Evolutionary conservation across 2,329 filamentous ascomycete species (phyloP), one percentile per base, ranked within the genome.

Genomic region (Pseudocercospora pini-densiflorae): DNA sequence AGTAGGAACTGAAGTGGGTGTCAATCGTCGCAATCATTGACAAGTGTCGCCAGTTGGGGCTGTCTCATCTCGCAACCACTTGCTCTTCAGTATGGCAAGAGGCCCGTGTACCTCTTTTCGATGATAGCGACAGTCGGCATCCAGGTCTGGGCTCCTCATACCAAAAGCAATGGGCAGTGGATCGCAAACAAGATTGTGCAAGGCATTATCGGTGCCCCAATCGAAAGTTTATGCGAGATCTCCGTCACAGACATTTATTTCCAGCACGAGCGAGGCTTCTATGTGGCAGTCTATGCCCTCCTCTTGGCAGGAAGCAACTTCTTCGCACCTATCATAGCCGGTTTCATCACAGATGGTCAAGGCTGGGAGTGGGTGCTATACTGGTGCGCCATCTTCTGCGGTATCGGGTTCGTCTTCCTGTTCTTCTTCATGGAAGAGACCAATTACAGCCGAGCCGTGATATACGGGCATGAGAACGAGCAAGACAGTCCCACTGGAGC

Each of bases 381-480:
- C 19, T 51, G 47, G 53, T 83, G 82, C 36, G 84, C 86, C 4
- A 87, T 89, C 29, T 81, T 88, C 68, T 75, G 78, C 2, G 85
- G 77, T 0, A 75, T 83, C 1, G 79, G 77, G 9, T 83, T 85
- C 43, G 71, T 88, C 19, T 80, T 87, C 68, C 76, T 85, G 1
- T 88, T 87, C 77, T 85, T 89, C 71, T 83, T 85, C 74, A 83
- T 88, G 80, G 87, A 89, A 74, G 87, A 89, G 74, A 88, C 87
- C 5, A 88, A 86, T 72, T 87, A 83, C 63, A 66, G 64, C 23
- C 68, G 72, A 2, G 29, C 33, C n/a, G 49, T 53, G 19, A 53
- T 53, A 5, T 19, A 23, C 23, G 49, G 49, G 21, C 49, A 53
- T 27, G 65, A 67, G 40, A 40, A 62, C 24, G 59, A 65, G 14